phyloP scores from a whole-genome alignment of 495 filamentous ascomycete genomes.

The Neurospora sp. region DNA sequence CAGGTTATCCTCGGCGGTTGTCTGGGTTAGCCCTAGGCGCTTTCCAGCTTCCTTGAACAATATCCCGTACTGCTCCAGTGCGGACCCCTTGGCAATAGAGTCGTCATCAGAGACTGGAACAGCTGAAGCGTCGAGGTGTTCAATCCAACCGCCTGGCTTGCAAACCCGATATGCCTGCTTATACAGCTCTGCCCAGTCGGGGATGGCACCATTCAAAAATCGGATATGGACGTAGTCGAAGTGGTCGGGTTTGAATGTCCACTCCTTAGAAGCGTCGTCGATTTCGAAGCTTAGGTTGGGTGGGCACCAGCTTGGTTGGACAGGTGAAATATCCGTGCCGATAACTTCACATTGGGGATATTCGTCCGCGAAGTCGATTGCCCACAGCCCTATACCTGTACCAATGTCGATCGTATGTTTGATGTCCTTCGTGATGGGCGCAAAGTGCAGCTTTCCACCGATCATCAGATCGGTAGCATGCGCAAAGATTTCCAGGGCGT shows the following conservation, averaged over 20 bases:
- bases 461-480: neutral
- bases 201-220: slow-evolving; percentile 38
- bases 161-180: slow-evolving; percentile 33
- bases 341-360: slow-evolving; percentile 21
- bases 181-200: slow-evolving; percentile 38
- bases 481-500: neutral
- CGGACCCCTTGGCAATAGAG: slow-evolving; percentile 21
- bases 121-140: slow-evolving; percentile 37
- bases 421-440: neutral
- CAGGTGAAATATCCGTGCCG: slow-evolving; percentile 43
- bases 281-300: slow-evolving; percentile 45
- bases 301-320: slow-evolving; percentile 44
- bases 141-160: slow-evolving; percentile 41
- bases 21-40: slow-evolving; percentile 15
- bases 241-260: slow-evolving; percentile 32
- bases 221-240: slow-evolving; percentile 48
- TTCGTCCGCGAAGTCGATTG: slow-evolving; percentile 17
- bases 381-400: slow-evolving; percentile 18
- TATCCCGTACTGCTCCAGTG: slow-evolving; percentile 27
- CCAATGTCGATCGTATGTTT: slow-evolving; percentile 8
- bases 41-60: slow-evolving; percentile 20
- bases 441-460: neutral
- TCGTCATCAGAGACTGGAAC: slow-evolving; percentile 27
- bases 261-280: slow-evolving; percentile 45
- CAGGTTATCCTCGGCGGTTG: slow-evolving; percentile 9